phyloP scores from a whole-genome alignment of 164 flowering plant genomes.

The Dillenia turbinata region DNA sequence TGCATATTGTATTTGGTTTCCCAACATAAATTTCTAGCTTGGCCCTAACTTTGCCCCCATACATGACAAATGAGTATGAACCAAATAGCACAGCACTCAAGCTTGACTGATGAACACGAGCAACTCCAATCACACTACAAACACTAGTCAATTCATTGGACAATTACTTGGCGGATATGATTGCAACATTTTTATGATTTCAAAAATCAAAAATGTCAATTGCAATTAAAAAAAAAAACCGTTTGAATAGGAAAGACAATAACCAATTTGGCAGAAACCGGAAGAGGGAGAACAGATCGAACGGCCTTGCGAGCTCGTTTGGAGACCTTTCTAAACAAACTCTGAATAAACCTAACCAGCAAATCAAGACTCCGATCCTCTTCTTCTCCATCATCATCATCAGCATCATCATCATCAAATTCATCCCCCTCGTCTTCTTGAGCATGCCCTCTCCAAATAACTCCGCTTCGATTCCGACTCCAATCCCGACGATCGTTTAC shows the following conservation, averaged over 20 bases:
- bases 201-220: too few relatives aligned
- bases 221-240: neutral
- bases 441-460: neutral
- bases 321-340: slow-evolving; percentile 71
- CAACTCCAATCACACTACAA: too few relatives aligned
- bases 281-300: slow-evolving; percentile 67
- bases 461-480: slow-evolving; percentile 17
- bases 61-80: too few relatives aligned
- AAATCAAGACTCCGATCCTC: slow-evolving; percentile 88
- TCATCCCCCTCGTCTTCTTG: slow-evolving; percentile 13
- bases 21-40: too few relatives aligned
- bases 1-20: too few relatives aligned
- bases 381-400: slow-evolving; percentile 53
- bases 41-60: too few relatives aligned
- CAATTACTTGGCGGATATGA: too few relatives aligned
- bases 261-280: slow-evolving; percentile 69
- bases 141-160: too few relatives aligned
- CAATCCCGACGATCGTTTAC: slow-evolving; percentile 32
- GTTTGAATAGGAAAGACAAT: neutral
- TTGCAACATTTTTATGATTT: too few relatives aligned
- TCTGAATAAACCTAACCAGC: slow-evolving; percentile 63
- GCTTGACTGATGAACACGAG: too few relatives aligned
- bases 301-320: slow-evolving; percentile 70
- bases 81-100: too few relatives aligned
- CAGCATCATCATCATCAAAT: slow-evolving; percentile 44